Percentiles rank a stretch among this genome's conserved stretches.
These are phyloP conservation scores for Colletotrichum paranaense DNA, from an alignment of 2,329 filamentous ascomycete genomes.

Conservation along the genomic window DNA sequence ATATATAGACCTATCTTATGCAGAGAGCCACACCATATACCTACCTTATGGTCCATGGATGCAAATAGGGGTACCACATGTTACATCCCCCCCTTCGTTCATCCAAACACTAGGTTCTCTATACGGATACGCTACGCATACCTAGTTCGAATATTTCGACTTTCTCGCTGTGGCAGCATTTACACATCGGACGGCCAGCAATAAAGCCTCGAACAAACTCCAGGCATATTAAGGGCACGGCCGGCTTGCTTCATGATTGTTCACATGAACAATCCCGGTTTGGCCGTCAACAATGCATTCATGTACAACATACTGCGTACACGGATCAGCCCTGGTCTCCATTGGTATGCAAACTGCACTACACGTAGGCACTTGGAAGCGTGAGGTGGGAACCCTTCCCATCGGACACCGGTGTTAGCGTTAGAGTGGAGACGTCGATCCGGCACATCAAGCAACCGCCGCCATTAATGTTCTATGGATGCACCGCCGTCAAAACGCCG, in stretches of 20 bases:
- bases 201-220: background rate
- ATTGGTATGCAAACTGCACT: no score
- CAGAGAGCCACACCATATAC: background rate
- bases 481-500: background rate
- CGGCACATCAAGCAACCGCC: constrained; percentile 12
- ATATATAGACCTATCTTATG: background rate
- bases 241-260: background rate
- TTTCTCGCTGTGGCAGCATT: background rate
- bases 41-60: background rate
- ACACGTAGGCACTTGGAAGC: no score
- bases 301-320: background rate
- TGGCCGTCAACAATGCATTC: constrained; percentile 1
- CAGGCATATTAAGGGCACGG: no score
- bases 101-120: background rate
- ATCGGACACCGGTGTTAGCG: constrained; percentile 3
- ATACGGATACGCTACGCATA: background rate
- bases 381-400: background rate
- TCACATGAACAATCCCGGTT: background rate
- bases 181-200: background rate
- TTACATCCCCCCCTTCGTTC: background rate
- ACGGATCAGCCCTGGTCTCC: background rate
- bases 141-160: background rate
- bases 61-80: background rate
- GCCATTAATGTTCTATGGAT: background rate
- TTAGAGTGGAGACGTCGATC: constrained; percentile 20